Base-by-base conservation (phyloP, 495 filamentous ascomycete genomes). In the Glarea lozoyensis region DNA sequence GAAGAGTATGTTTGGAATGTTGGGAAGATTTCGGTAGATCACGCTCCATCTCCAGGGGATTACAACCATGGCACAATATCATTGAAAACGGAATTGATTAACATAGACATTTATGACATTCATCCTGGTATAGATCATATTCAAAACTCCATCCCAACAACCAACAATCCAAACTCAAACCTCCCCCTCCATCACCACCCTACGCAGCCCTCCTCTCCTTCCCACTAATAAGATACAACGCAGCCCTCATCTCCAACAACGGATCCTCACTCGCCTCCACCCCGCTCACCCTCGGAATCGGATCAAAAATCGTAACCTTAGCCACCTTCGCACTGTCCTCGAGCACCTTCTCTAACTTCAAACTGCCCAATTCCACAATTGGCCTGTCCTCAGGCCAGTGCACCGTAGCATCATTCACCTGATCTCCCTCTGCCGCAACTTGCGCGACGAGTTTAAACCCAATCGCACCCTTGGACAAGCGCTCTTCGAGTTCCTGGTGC, bases 261-360 rank as follows among this genome's bases (percentile, higher is more conserved):
- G 73, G 71, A 59, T 77, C 73, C 17, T 52, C 64, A 24, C 58
- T 63, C 4, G 62, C 42, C 44, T 75, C 70, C 10, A 78, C 55
- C 0, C 72, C 72, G 13, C 66, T 50, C 18, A 74, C 67, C 22
- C 72, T 61, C 2, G 73, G 70, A 42, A 75, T 65, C 18, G 72
- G 70, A 55, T 77, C 70, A 48, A 73, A 75, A 42, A 75, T 73
- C 30, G 70, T 60, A 22, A 58, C 48, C 58, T 73, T 69, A 60
- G 69, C 63, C 59, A 69, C 50, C 45, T 56, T 56, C 24, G 52
- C 58, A 37, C 63, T 58, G 18, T 70, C 58, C 11, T 44, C 35
- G 6, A 60, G 27, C 1, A 63, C 27, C n/a, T 48, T 50, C n/a
- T 68, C 62, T 3, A 76, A 15, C 37, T 46, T 62, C 4, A 76